phyloP scores from a whole-genome alignment of 2,329 filamentous ascomycete genomes.

The Seiridium cupressi region DNA sequence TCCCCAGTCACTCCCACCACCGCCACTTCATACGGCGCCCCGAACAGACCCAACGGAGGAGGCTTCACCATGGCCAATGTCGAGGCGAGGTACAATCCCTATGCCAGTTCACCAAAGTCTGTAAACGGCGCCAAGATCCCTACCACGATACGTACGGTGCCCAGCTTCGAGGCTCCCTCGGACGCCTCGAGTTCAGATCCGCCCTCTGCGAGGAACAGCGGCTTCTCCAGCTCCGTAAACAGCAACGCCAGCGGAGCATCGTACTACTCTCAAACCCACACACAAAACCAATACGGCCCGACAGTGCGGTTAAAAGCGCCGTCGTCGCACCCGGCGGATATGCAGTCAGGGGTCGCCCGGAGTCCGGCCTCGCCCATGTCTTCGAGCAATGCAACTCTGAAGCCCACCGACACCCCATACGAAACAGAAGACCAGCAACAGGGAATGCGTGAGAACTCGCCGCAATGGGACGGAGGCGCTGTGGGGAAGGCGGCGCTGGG shows the following conservation, averaged over 20 bases:
- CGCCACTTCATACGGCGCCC: not conserved
- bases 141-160: conserved; percentile 56
- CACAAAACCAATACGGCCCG: conserved; percentile 27
- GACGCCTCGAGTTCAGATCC: conserved; percentile 36
- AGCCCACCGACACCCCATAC: not conserved
- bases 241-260: conserved; percentile 52
- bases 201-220: conserved; percentile 43
- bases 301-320: conserved; percentile 29
- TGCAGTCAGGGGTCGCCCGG: conserved; percentile 11
- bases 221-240: conserved; percentile 55
- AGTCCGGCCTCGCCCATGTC: conserved; percentile 19
- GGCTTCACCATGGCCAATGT: conserved; percentile 2
- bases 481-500: conserved; percentile 69
- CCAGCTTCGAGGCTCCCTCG: conserved; percentile 49
- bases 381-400: conserved; percentile 16
- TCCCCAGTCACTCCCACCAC: not conserved
- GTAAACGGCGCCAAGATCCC: conserved; percentile 28
- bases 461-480: conserved; percentile 58
- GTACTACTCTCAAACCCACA: conserved; percentile 29
- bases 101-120: conserved; percentile 10
- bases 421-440: conserved; percentile 18
- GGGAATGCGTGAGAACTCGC: conserved; percentile 25
- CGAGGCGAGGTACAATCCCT: conserved; percentile 10
- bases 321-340: conserved; percentile 15
- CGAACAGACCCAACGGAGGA: not conserved